These are phyloP conservation scores for Phytopythium montanum DNA, from an alignment of 352 stramenopile genomes.

Conservation along the genomic window DNA sequence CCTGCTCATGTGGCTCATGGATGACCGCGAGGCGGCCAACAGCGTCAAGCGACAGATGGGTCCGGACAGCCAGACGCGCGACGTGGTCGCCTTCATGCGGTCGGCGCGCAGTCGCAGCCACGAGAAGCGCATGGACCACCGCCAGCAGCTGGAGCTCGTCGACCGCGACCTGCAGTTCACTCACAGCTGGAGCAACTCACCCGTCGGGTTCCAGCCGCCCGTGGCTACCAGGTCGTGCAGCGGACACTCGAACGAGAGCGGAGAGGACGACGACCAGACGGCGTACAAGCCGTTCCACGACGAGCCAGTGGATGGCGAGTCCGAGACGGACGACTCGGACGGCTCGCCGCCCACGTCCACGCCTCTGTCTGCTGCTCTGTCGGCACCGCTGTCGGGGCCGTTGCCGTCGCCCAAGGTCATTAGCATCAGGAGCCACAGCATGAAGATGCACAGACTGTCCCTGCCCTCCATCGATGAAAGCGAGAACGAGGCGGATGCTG, in stretches of 20 bases:
- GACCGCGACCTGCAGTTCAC: not conserved
- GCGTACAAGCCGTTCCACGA: slow-evolving; percentile 10
- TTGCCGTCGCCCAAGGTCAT: slow-evolving; percentile 6
- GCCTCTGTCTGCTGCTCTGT: not conserved
- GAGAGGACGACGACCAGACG: not conserved
- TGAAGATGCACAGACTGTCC: slow-evolving; percentile 4
- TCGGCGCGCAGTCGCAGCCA: slow-evolving; percentile 3
- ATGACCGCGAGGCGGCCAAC: slow-evolving; percentile 30
- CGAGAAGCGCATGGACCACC: not conserved
- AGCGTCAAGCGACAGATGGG: slow-evolving; percentile 31
- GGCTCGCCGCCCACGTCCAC: not conserved
- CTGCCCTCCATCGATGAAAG: slow-evolving; percentile 9
- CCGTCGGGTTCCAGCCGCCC: slow-evolving; percentile 2
- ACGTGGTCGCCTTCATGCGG: slow-evolving; percentile 4
- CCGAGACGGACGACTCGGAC: slow-evolving; percentile 5
- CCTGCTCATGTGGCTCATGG: slow-evolving; percentile 34
- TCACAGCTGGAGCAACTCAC: slow-evolving; percentile 2
- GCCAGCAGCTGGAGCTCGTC: not conserved
- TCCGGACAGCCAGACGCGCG: slow-evolving; percentile 8
- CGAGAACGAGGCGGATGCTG: not conserved
- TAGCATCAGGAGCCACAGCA: slow-evolving; percentile 8
- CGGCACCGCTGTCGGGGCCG: not conserved
- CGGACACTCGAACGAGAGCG: not conserved
- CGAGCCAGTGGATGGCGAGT: not conserved
- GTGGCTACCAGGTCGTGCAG: not conserved